Base-by-base conservation (phyloP, 805 yeast genomes). In the Candida xyloterini region DNA sequence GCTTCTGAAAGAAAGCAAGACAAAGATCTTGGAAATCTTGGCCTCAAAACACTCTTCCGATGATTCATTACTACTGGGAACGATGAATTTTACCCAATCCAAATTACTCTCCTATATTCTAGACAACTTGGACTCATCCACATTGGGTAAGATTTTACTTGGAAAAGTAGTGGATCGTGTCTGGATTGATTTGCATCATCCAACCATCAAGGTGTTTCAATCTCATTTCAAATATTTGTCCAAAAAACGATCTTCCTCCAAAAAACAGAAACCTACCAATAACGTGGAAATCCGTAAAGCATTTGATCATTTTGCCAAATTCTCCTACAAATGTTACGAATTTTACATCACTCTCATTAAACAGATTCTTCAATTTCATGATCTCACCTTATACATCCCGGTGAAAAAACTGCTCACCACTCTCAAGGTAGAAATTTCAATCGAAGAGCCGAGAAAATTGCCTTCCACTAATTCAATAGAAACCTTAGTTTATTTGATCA, bases 181-280 rank as follows among this genome's bases (percentile, higher is more conserved):
- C 15, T 83, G 89, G 89, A 55, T 66, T 23, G 76, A 76, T 5
- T 69, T 83, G 46, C 83, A 79, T 48, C 78, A 79, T 50, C 87
- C 87, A 2, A 72, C 78, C 2, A 69, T 81, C 44, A 80, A 78
- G 48, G 71, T 71, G 54, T 81, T 71, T 50, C 79, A 75, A 52
- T 50, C 57, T 9, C 67, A 62, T 52, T 59, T 64, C 38, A 46
- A 50, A 15, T 35, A 42, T 9, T 21, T 56, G 4, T 15, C 36
- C 15, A 43, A 60, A 55, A 13, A 46, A 43, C 50, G 51, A 40
- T 38, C 46, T 42, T 33, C 48, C 38, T 32, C 47, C 25, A 34
- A 43, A 38, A 41, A 50, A 39, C 23, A 29, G 11, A 33, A 42
- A 7, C 27, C 30, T 15, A 30, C 40, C 15, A 42, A 42, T 13